phyloP scores from a whole-genome alignment of 306 rosid genomes.

The Fagus crenata region DNA sequence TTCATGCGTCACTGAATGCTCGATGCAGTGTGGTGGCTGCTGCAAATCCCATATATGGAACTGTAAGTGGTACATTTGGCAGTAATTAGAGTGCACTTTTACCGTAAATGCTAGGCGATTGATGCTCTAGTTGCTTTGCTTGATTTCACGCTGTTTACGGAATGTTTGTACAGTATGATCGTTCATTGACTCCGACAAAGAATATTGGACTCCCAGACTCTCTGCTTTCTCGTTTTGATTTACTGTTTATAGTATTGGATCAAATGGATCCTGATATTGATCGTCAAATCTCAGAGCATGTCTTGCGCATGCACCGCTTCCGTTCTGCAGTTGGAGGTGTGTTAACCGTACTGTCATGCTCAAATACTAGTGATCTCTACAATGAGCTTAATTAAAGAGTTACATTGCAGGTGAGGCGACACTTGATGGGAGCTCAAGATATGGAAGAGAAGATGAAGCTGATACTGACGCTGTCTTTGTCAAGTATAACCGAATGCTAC shows the following conservation, averaged over 20 bases:
- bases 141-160: conserved; percentile 18
- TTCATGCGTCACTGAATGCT: conserved; percentile 97
- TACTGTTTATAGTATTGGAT: conserved; percentile 87
- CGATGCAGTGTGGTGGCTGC: conserved; percentile 99
- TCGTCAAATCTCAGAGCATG: conserved; percentile 86
- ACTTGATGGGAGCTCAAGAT: conserved; percentile 61
- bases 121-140: conserved; percentile 14
- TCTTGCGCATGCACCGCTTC: conserved; percentile 91
- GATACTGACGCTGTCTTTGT: conserved; percentile 78
- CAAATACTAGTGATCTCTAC: conserved; percentile 10
- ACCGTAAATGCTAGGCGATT: conserved; percentile 7
- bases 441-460: conserved; percentile 89
- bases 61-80: conserved; percentile 59
- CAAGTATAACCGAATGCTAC: conserved; percentile 87
- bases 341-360: conserved; percentile 31
- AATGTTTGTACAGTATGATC: conserved; percentile 69
- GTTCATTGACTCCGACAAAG: conserved; percentile 98
- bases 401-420: conserved; percentile 62
- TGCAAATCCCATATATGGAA: conserved; percentile 99
- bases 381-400: conserved; percentile 20
- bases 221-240: conserved; percentile 94
- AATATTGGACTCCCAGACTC: conserved; percentile 99
- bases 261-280: conserved; percentile 99
- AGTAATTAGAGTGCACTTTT: conserved; percentile 2
- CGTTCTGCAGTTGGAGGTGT: conserved; percentile 86